A percentile compares a stretch with the other conserved stretches of the same genome.
Conservation (phyloP, 129 eudicot species). For the Erigeron canadensis region DNA sequence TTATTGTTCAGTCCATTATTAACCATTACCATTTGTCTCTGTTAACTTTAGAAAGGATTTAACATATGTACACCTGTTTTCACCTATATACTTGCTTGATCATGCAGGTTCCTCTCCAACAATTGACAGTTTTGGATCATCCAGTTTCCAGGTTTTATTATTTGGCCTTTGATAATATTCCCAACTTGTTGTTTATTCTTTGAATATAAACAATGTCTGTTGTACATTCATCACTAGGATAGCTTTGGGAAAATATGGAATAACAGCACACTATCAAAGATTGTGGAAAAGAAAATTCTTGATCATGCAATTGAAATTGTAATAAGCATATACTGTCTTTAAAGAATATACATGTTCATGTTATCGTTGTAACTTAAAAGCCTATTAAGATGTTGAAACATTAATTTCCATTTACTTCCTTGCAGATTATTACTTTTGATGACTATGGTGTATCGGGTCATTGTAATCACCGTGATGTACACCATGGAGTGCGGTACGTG, state of each 20-base stretch:
- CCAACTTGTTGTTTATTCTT: background rate
- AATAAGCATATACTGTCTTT: constrained; percentile 13
- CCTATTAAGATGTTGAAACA: background rate
- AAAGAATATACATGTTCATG: background rate
- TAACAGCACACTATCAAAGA: constrained; percentile 44
- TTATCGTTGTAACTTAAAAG: background rate
- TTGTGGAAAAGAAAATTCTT: constrained; percentile 45
- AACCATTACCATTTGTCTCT: background rate
- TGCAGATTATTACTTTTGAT: constrained; percentile 83
- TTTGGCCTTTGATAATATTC: background rate
- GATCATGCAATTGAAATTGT: constrained; percentile 61
- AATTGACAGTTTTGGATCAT: constrained; percentile 82
- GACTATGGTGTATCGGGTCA: constrained; percentile 88
- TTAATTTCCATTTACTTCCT: constrained; percentile 14
- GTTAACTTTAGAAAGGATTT: background rate
- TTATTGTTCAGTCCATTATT: background rate
- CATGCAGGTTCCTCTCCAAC: constrained; percentile 73
- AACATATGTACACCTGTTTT: constrained; percentile 4
- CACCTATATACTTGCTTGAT: constrained; percentile 19
- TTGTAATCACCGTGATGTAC: constrained; percentile 82
- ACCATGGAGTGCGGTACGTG: constrained; percentile 74
- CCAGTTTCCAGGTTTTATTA: constrained; percentile 69
- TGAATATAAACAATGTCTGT: background rate
- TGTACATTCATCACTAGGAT: constrained; percentile 51
- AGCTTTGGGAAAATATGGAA: constrained; percentile 82